Conservation (phyloP, 257 asterid genomes). For the Solanum rostratum region DNA sequence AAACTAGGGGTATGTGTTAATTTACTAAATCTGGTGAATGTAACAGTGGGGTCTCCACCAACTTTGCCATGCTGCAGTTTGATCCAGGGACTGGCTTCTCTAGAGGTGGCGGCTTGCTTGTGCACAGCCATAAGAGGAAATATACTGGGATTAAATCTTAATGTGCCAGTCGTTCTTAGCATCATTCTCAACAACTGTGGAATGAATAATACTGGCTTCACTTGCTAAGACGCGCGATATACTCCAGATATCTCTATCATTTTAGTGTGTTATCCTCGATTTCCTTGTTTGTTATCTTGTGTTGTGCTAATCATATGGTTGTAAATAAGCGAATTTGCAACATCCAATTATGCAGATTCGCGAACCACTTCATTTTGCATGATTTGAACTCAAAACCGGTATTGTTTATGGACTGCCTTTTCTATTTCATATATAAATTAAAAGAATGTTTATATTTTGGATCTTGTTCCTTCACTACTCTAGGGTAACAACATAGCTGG, state of each 20-base stretch:
- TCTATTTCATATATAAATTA: neutral
- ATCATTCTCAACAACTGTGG: constrained; percentile 15
- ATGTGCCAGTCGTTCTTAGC: constrained; percentile 9
- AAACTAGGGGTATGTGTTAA: constrained; percentile 22
- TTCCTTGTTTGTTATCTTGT: neutral
- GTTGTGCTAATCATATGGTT: neutral
- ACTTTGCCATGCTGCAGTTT: constrained; percentile 16
- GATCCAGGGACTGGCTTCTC: constrained; percentile 10
- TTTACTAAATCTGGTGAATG: constrained; percentile 7
- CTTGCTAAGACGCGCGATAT: neutral
- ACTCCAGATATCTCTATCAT: neutral
- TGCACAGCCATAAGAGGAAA: constrained; percentile 23
- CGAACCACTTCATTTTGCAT: neutral
- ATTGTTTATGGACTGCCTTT: neutral
- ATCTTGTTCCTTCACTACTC: neutral
- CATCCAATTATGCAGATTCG: neutral
- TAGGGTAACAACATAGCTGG: neutral
- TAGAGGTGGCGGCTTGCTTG: constrained; percentile 20
- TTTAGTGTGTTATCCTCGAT: neutral
- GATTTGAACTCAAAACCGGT: neutral
- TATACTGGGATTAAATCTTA: constrained; percentile 10
- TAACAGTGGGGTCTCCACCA: constrained; percentile 11
- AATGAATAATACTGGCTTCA: constrained; percentile 5
- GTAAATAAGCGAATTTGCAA: neutral
- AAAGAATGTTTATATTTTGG: neutral